phyloP scores from a whole-genome alignment of 371 early-diverging fungal species.

The Amoeboaphelidium occidentale region DNA sequence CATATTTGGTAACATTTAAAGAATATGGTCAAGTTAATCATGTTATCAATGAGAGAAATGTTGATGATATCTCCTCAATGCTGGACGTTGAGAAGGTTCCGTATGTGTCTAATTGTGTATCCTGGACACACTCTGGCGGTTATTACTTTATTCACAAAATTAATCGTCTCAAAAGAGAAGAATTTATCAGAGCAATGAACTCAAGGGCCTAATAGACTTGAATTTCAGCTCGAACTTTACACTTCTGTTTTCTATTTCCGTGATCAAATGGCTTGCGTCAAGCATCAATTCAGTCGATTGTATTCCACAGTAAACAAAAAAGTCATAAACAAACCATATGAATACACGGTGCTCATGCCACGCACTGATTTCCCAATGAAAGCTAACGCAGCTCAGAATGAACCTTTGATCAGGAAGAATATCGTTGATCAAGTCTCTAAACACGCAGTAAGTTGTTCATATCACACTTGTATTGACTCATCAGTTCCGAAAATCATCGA shows the following conservation, averaged over 20 bases:
- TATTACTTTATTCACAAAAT: not conserved
- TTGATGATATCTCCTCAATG: not conserved
- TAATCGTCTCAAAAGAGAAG: too few relatives aligned
- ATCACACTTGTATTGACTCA: not conserved
- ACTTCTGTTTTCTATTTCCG: too few relatives aligned
- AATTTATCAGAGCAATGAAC: too few relatives aligned
- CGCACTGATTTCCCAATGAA: conserved; percentile 43
- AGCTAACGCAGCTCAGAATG: conserved; percentile 33
- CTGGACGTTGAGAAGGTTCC: not conserved
- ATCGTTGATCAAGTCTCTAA: conserved; percentile 38
- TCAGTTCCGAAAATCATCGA: not conserved
- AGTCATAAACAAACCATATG: conserved; percentile 11
- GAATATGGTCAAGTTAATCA: not conserved
- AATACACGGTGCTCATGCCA: conserved; percentile 37
- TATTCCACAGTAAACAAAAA: too few relatives aligned
- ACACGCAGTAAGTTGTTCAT: conserved; percentile 31
- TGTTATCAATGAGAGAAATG: not conserved
- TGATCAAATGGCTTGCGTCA: too few relatives aligned
- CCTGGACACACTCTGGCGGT: not conserved
- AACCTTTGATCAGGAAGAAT: conserved; percentile 29
- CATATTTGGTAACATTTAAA: not conserved
- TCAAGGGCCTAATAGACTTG: too few relatives aligned
- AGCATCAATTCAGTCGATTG: too few relatives aligned
- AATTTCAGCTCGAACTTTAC: too few relatives aligned
- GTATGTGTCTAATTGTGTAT: not conserved